Evolutionary conservation across 169 alveolate genomes (phyloP), one percentile per base, ranked within the genome.

Genomic region (Cryptosporidium felis): DNA sequence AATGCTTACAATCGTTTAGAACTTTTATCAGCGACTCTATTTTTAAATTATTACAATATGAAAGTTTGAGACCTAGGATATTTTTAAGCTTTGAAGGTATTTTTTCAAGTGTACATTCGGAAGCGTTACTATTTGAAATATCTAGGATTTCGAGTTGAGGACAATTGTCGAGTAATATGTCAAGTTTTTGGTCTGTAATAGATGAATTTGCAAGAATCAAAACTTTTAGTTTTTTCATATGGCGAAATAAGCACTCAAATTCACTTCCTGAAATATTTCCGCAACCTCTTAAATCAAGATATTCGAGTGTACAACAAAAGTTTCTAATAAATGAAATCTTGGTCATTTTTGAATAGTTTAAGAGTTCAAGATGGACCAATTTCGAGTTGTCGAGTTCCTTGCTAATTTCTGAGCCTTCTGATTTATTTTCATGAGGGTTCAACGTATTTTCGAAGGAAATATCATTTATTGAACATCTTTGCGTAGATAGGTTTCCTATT

Each of bases 281-380:
- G 12, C 85, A 74, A 0, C 85, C 85, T 10, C 44, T 49, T 18
- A 74, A 38, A 53, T 74, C 56, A 23, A 74, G 56, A 40, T 74
- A 74, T 74, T 74, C 74, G 56, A 53, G 16, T 36, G 32, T 74
- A 32, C 40, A n/a, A 38, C 44, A 42, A 34, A 5, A 53, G 32
- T 32, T 51, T 34, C 9, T 51, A 26, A 74, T 32, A 53, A n/a
- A 26, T 34, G 67, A 53, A 10, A 74, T 16, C 61, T 74, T 74
- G 18, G 58, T 74, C 0, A 74, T 56, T 1, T 36, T 28, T 5
- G 23, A 2, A 38, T 67, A 74, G 18, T 74, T 74, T 30, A 36
- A 10, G 2, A 74, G 30, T 58, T 74, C 85, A 12, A 74, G 26
- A 10, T 74, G 42, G 36, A 21, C 5, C 23, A 74, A 18, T 5